Evolutionary conservation across 257 asterid genomes (phyloP), one percentile per base, ranked within the genome.

Genomic region (Lycium barbarum): DNA sequence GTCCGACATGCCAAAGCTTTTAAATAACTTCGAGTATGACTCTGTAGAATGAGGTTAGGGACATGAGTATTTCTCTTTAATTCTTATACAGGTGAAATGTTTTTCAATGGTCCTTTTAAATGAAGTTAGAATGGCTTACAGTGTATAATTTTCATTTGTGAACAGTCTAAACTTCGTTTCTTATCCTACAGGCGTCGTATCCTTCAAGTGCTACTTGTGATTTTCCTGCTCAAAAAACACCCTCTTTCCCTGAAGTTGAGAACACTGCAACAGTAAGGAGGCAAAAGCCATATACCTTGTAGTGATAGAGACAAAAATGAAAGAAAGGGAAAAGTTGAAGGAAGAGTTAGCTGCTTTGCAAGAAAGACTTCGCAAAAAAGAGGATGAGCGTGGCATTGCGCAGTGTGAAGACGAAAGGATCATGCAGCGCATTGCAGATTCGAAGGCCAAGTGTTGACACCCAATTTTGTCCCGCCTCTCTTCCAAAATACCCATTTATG

Each of bases 241-340:
- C 80, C n/a, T 47, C 80, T 73, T 47, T 73, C n/a, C 40, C 59
- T 73, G 59, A 73, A 47, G 81, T 73, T 12, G 20, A 73, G 61
- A 47, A 20, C 40, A 73, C 20, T 47, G 40, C 43, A 73, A 11
- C 12, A 47, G 20, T 12, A 20, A 47, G 43, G n/a, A n/a, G n/a
- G n/a, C n/a, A n/a, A n/a, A n/a, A n/a, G n/a, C n/a, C n/a, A n/a
- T n/a, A n/a, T n/a, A n/a, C n/a, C n/a, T n/a, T n/a, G n/a, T n/a
- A n/a, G n/a, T n/a, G n/a, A n/a, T n/a, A n/a, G n/a, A n/a, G n/a
- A n/a, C n/a, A n/a, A n/a, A n/a, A n/a, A n/a, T n/a, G n/a, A n/a
- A n/a, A n/a, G n/a, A n/a, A n/a, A n/a, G n/a, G n/a, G n/a, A n/a
- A n/a, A n/a, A n/a, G n/a, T n/a, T n/a, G n/a, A n/a, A n/a, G n/a